Evolutionary conservation across 108 stramenopile genomes (phyloP), one percentile per base, ranked within the genome.

Genomic region (Nitzschia inconspicua): DNA sequence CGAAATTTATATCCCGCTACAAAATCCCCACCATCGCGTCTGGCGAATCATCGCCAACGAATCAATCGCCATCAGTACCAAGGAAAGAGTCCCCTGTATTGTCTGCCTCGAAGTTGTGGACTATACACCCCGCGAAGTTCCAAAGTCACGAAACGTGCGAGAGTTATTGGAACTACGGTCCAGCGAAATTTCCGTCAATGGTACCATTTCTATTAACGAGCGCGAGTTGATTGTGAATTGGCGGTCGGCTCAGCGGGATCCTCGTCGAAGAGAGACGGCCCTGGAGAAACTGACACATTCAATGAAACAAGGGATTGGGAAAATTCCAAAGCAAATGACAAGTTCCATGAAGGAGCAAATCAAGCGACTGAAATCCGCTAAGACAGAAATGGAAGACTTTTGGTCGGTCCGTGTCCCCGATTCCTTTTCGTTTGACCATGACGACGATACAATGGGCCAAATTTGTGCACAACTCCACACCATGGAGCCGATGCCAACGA

Each of bases 1-100:
- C 55, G 76, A 79, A 5, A 77, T 93, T 14, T 95, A 95, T 77
- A 36, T 95, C 6, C 96, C 96, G 8, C 58, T 94, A 5, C 68
- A 66, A 44, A 72, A 91, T 48, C 51, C 63, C 30, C 54, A 82
- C 32, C 93, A 95, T 71, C 73, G 93, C 34, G 89, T 95, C 2
- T 95, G 91, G 91, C 65, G 92, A 28, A 83, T 92, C 26, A 85
- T 86, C 14, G 62, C 76, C 3, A 77, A 85, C 36, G 96, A 97
- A 76, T 76, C 76, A 42, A 75, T 95, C 42, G 89, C 94, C 0
- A 77, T 97, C 44, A 76, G 75, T 32, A 97, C 96, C 3, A 94
- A 93, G 50, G 94, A 95, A 69, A 79, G 96, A n/a, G 94, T 93
- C 7, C 96, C 96, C 7, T 95, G 88, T 65, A 89, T 97, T 31